A percentile compares a stretch with the other conserved stretches of the same genome.
Evolutionary conservation across 2,329 filamentous ascomycete species (phyloP).

Genomic region (Colletotrichum noveboracense): DNA sequence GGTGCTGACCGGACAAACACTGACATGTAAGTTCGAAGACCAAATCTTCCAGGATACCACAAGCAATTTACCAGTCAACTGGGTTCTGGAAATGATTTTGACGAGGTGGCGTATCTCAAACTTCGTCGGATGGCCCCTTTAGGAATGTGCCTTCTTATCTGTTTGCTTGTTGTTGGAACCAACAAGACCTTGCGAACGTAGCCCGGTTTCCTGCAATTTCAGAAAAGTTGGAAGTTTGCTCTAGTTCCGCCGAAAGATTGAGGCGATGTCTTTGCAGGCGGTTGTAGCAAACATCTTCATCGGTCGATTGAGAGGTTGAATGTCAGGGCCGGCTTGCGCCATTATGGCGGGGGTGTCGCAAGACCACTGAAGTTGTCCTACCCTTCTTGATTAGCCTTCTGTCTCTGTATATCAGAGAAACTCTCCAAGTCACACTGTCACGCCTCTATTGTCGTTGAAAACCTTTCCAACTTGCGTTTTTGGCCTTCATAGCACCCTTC

Average conservation of each 20-base stretch:
- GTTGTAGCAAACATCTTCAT: neutral
- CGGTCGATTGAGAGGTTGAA: neutral
- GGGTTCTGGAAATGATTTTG: neutral
- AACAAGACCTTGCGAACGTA: neutral
- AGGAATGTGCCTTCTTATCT: neutral
- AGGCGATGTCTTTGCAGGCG: neutral
- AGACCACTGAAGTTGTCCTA: neutral
- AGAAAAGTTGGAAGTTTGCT: neutral
- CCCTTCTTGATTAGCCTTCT: neutral
- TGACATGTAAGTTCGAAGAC: fast-evolving
- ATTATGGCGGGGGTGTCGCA: neutral
- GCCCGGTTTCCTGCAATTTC: neutral
- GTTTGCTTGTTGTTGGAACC: neutral
- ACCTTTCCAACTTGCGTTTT: neutral
- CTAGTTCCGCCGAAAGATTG: neutral
- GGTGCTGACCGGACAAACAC: neutral
- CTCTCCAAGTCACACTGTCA: neutral
- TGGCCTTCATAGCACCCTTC: neutral
- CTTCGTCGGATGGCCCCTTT: neutral
- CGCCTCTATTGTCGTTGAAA: neutral
- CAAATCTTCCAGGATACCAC: neutral
- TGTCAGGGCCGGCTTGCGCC: neutral
- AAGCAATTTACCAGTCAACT: neutral
- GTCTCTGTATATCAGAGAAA: neutral
- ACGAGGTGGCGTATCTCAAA: neutral